Conservation (phyloP, 2,329 filamentous ascomycete genomes). For the Fusarium nelsonii region DNA sequence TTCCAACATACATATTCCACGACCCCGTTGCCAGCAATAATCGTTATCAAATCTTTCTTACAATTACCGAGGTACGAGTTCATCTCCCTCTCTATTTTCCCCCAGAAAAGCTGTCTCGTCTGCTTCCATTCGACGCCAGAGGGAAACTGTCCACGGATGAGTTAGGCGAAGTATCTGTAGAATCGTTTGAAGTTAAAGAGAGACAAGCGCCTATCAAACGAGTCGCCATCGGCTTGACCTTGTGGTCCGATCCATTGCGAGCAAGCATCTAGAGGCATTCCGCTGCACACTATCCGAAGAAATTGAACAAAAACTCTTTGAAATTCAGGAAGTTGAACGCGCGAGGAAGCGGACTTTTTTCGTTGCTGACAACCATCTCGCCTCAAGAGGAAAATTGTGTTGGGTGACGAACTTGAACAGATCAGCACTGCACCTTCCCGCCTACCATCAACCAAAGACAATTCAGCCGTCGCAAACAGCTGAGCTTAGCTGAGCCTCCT, state of each 20-base stretch:
- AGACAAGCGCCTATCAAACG: constrained; percentile 11
- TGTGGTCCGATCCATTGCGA: constrained; percentile 15
- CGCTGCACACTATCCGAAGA: not conserved
- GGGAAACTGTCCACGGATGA: not conserved
- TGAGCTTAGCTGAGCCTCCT: not conserved
- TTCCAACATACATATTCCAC: not conserved
- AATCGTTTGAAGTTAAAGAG: constrained; percentile 6
- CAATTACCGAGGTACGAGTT: not conserved
- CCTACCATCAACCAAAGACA: constrained; percentile 19
- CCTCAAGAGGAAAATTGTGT: constrained; percentile 9
- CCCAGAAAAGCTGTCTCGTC: not conserved
- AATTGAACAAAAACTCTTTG: constrained; percentile 6
- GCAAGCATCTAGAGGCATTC: not conserved
- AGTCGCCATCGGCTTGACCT: constrained; percentile 1
- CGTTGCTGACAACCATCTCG: constrained; percentile 19
- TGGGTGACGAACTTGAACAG: constrained; percentile 1
- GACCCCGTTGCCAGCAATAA: not conserved
- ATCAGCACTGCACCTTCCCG: constrained; percentile 32
- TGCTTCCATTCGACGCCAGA: not conserved
- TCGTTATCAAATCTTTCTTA: not conserved
- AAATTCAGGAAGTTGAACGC: constrained; percentile 7
- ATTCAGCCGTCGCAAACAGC: constrained; percentile 13
- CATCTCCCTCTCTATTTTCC: not conserved
- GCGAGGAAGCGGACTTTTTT: constrained; percentile 18
- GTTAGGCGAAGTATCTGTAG: constrained; percentile 2